A percentile compares a stretch with the other conserved stretches of the same genome.
These are phyloP conservation scores for Rhododendron ovatum DNA, from an alignment of 148 eudicot genomes.

Conservation along the genomic window DNA sequence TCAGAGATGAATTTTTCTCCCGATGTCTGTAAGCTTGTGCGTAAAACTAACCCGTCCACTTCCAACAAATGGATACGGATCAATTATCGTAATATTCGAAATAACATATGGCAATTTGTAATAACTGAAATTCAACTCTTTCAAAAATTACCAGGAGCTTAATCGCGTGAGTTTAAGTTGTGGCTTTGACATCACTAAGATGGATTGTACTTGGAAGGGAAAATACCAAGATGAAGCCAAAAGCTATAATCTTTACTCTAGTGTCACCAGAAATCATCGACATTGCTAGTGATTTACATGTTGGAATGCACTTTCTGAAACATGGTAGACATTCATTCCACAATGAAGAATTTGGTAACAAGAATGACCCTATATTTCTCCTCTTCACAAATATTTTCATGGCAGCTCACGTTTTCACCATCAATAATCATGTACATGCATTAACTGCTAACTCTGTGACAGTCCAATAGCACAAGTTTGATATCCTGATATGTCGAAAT, in stretches of 20 bases:
- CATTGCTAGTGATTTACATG: not conserved
- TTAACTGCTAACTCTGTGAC: not conserved
- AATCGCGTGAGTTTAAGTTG: not conserved
- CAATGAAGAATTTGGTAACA: not conserved
- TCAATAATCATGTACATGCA: not conserved
- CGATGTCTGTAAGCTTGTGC: not conserved
- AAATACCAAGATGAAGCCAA: not conserved
- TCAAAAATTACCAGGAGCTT: not conserved
- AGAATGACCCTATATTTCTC: not conserved
- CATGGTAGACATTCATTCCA: not conserved
- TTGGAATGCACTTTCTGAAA: not conserved
- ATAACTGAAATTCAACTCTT: not conserved
- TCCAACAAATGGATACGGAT: conserved; percentile 3
- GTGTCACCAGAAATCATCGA: not conserved
- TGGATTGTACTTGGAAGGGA: not conserved
- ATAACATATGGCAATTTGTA: not conserved
- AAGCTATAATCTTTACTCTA: not conserved
- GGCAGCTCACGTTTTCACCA: not conserved
- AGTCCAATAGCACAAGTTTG: not conserved
- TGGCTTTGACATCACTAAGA: not conserved
- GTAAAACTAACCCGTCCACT: not conserved
- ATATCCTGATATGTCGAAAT: not conserved
- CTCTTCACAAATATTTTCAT: not conserved
- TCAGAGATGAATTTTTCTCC: not conserved
- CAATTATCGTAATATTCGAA: not conserved